phyloP scores from a whole-genome alignment of 148 eudicot genomes.

The Rhododendron mucronatum region DNA sequence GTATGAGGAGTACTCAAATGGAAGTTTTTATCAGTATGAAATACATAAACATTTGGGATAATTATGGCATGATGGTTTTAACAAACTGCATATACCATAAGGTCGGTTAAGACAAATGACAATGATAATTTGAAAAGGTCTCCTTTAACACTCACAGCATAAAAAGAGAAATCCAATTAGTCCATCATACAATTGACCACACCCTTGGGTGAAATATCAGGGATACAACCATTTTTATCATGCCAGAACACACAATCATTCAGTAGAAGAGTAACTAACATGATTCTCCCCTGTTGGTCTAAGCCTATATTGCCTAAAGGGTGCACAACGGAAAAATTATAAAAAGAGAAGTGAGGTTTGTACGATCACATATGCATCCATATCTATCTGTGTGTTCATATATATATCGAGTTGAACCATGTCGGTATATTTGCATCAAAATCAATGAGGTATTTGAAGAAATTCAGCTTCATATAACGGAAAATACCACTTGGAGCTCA shows the following conservation, averaged over 20 bases:
- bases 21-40: neutral
- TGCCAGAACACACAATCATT: neutral
- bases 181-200: neutral
- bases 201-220: neutral
- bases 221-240: neutral
- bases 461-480: neutral
- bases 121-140: neutral
- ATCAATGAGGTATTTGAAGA: neutral
- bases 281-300: neutral
- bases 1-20: neutral
- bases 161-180: neutral
- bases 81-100: neutral
- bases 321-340: neutral
- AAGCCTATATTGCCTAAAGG: neutral
- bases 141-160: neutral
- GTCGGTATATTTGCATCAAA: neutral
- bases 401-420: neutral
- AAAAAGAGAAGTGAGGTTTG: neutral
- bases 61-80: neutral
- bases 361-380: neutral
- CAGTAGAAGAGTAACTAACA: neutral
- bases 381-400: neutral
- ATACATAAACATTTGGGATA: neutral
- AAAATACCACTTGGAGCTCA: neutral
- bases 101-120: neutral